Percentiles rank a stretch among this genome's conserved stretches.
These are phyloP conservation scores for Aspergillus sclerotioniger DNA, from an alignment of 495 filamentous ascomycete genomes.

Conservation along the genomic window DNA sequence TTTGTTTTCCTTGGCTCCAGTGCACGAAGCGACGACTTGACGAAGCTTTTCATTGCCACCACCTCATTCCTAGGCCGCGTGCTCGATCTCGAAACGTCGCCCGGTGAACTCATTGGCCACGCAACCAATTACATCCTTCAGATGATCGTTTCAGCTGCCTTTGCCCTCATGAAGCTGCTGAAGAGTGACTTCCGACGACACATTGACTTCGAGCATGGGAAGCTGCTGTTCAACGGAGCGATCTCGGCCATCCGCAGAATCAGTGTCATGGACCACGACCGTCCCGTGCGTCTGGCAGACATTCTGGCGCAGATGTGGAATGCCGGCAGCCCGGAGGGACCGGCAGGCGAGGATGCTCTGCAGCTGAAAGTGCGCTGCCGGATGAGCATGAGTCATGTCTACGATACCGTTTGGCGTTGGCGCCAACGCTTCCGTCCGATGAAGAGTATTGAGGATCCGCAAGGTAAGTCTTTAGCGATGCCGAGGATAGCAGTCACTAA, in stretches of 20 bases:
- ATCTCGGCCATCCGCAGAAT: slow-evolving; percentile 75
- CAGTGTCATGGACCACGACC: slow-evolving; percentile 81
- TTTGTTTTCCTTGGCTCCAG: slow-evolving; percentile 50
- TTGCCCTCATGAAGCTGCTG: slow-evolving; percentile 80
- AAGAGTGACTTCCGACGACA: slow-evolving; percentile 72
- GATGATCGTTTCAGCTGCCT: slow-evolving; percentile 87
- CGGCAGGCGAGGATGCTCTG: slow-evolving; percentile 35
- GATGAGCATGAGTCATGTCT: slow-evolving; percentile 53
- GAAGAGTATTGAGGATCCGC: slow-evolving; percentile 41
- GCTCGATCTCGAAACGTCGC: slow-evolving; percentile 46
- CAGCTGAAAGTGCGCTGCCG: slow-evolving; percentile 48
- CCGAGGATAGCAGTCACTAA: slow-evolving; percentile 10
- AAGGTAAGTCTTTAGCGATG: slow-evolving; percentile 26
- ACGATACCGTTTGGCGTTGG: slow-evolving; percentile 51
- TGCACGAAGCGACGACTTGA: slow-evolving; percentile 69
- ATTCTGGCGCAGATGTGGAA: slow-evolving; percentile 53
- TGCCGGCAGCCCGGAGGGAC: slow-evolving; percentile 33
- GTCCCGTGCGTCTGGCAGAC: slow-evolving; percentile 57
- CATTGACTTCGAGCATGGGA: slow-evolving; percentile 70
- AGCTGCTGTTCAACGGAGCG: slow-evolving; percentile 70
- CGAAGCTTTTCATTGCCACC: slow-evolving; percentile 63
- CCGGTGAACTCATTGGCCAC: slow-evolving; percentile 60
- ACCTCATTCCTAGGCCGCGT: slow-evolving; percentile 49
- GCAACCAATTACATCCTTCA: slow-evolving; percentile 87
- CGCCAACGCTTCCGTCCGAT: slow-evolving; percentile 45